Evolutionary conservation across 352 stramenopile species (phyloP).

Genomic region (Globisporangium echinulatum): DNA sequence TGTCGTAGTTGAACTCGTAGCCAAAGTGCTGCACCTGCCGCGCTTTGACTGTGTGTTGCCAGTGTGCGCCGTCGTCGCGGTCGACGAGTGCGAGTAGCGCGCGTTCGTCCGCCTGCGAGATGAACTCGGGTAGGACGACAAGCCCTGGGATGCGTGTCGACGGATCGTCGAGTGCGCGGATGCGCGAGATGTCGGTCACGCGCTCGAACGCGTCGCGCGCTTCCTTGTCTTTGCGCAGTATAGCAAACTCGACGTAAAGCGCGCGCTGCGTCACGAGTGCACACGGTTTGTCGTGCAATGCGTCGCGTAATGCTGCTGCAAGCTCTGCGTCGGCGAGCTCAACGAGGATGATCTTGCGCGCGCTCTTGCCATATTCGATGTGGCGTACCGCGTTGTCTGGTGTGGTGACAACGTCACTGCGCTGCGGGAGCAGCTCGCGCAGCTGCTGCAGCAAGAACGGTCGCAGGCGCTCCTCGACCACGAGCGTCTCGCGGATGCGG

Average conservation of each 20-base stretch:
- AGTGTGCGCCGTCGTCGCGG: slow-evolving; percentile 35
- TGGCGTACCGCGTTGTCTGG: slow-evolving; percentile 20
- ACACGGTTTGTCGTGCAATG: slow-evolving; percentile 56
- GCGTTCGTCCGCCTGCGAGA: slow-evolving; percentile 49
- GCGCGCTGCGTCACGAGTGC: slow-evolving; percentile 40
- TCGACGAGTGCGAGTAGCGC: slow-evolving; percentile 57
- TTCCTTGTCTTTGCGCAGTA: slow-evolving; percentile 64
- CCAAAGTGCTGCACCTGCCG: slow-evolving; percentile 87
- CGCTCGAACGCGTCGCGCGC: slow-evolving; percentile 46
- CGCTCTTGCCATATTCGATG: slow-evolving; percentile 54
- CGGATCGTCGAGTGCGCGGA: slow-evolving; percentile 28
- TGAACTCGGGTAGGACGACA: slow-evolving; percentile 55
- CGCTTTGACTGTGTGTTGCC: slow-evolving; percentile 69
- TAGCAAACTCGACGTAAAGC: slow-evolving; percentile 72
- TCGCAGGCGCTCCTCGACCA: slow-evolving; percentile 40
- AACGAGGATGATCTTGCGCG: slow-evolving; percentile 44
- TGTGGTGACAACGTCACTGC: neutral
- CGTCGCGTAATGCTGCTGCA: slow-evolving; percentile 23
- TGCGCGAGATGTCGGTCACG: slow-evolving; percentile 53
- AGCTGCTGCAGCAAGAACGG: slow-evolving; percentile 27
- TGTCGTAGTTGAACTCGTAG: slow-evolving; percentile 86
- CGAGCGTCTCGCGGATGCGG: slow-evolving; percentile 45
- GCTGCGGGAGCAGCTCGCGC: slow-evolving; percentile 1
- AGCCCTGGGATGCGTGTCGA: slow-evolving; percentile 51
- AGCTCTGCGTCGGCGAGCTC: slow-evolving; percentile 15